phyloP scores from a whole-genome alignment of 1,284 basidiomycete genomes.

The Hortiboletus rubellus region DNA sequence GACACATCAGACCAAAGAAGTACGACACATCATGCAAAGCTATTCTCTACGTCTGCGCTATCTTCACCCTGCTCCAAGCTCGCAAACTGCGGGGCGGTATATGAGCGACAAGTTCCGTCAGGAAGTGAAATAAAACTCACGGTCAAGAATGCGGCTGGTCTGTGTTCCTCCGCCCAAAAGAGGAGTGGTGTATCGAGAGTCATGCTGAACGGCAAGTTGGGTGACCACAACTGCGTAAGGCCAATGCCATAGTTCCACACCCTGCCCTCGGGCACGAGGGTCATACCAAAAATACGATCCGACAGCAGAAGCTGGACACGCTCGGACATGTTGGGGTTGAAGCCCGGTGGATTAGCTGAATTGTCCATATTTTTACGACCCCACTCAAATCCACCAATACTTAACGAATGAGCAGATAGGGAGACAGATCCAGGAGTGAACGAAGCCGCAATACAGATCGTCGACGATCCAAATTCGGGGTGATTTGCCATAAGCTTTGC shows the following conservation, averaged over 20 bases:
- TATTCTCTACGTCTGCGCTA: slow-evolving; percentile 89
- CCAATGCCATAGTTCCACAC: slow-evolving; percentile 96
- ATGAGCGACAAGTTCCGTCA: slow-evolving; percentile 3
- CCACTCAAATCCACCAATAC: slow-evolving; percentile 96
- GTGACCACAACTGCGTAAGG: slow-evolving; percentile 89
- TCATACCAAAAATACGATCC: slow-evolving; percentile 91
- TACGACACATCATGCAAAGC: slow-evolving; percentile 57
- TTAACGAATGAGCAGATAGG: slow-evolving; percentile 88
- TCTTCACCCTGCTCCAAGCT: slow-evolving; percentile 84
- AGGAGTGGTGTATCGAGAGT: slow-evolving; percentile 87
- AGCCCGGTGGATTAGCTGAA: slow-evolving; percentile 85
- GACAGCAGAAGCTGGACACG: slow-evolving; percentile 93
- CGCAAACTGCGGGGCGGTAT: slow-evolving; percentile 59
- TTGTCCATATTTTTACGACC: slow-evolving; percentile 90
- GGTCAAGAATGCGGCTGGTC: slow-evolving; percentile 88
- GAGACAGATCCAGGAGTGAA: slow-evolving; percentile 99
- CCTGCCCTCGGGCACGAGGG: slow-evolving; percentile 85
- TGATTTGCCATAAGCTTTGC: slow-evolving; percentile 97
- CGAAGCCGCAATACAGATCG: slow-evolving; percentile 91
- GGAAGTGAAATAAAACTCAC: slow-evolving; percentile 45
- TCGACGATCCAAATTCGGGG: slow-evolving; percentile 91
- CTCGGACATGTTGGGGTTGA: slow-evolving; percentile 98
- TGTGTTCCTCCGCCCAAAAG: slow-evolving; percentile 97
- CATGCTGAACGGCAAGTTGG: slow-evolving; percentile 83
- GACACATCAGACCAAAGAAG: slow-evolving; percentile 2